phyloP scores from a whole-genome alignment of 352 stramenopile species.

The Phytophthora citricola region DNA sequence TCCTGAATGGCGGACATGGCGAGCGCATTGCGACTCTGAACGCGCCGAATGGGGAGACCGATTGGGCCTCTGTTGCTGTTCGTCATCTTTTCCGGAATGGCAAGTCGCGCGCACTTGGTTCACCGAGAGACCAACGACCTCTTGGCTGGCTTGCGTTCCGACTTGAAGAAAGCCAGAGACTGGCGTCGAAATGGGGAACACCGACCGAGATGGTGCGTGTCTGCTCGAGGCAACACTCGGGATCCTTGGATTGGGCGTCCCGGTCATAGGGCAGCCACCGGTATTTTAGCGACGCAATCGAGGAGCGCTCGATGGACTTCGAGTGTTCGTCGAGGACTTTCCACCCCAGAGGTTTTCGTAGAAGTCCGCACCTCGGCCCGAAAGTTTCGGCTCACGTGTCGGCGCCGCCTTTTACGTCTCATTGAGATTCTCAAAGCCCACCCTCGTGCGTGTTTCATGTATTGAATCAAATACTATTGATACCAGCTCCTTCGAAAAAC shows the following conservation, averaged over 20 bases:
- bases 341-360: constrained; percentile 26
- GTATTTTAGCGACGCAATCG: constrained; percentile 10
- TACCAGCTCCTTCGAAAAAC: background rate
- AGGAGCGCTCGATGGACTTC: constrained; percentile 1
- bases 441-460: no score
- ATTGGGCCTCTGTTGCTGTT: constrained; percentile 35
- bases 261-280: constrained; percentile 13
- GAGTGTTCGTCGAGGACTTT: constrained; percentile 23
- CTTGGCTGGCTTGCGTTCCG: constrained; percentile 32
- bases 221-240: constrained; percentile 15
- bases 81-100: constrained; percentile 35
- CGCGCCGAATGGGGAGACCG: constrained; percentile 30
- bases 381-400: constrained; percentile 4
- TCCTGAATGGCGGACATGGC: constrained; percentile 44
- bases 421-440: no score
- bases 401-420: background rate
- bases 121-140: constrained; percentile 25
- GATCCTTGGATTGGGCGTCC: constrained; percentile 17
- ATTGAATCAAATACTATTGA: no score
- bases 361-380: constrained; percentile 1
- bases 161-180: constrained; percentile 36
- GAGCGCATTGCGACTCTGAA: constrained; percentile 36
- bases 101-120: constrained; percentile 5
- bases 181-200: constrained; percentile 23
- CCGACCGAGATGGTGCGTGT: constrained; percentile 24